A percentile compares a stretch with the other conserved stretches of the same genome.
Conservation (phyloP, 768 basidiomycete species). For the Boletus sp. region DNA sequence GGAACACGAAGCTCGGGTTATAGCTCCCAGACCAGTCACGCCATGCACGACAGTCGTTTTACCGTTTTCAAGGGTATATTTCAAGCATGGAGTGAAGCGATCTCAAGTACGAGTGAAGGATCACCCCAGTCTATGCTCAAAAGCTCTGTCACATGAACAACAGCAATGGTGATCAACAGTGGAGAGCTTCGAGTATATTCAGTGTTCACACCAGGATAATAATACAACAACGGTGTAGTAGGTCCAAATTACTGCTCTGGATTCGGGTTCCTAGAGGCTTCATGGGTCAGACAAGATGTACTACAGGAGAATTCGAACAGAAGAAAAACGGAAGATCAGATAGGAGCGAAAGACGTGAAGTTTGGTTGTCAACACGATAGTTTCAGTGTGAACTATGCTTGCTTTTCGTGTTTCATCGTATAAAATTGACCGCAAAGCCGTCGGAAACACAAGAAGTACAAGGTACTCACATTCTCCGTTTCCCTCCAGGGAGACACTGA, state of each 20-base stretch:
- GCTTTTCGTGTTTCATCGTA: slow-evolving; percentile 36
- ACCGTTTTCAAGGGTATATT: background rate
- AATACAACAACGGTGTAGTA: background rate
- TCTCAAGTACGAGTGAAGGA: background rate
- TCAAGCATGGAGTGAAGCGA: background rate
- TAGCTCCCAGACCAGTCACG: background rate
- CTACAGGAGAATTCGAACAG: background rate
- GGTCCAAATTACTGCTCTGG: background rate
- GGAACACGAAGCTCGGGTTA: background rate
- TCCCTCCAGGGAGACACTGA: slow-evolving; percentile 89
- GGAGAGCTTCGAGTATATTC: background rate
- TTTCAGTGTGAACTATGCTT: slow-evolving; percentile 99
- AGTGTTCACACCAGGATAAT: background rate
- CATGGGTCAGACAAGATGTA: slow-evolving; percentile 2
- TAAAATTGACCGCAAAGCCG: background rate
- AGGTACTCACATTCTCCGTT: slow-evolving; percentile 89
- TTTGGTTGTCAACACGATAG: slow-evolving; percentile 73
- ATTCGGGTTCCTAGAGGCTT: slow-evolving; percentile 17
- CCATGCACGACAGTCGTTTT: background rate
- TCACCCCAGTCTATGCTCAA: background rate
- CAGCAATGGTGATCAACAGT: too few species aligned
- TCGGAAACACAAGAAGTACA: slow-evolving; percentile 41
- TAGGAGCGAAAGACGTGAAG: slow-evolving; percentile 99
- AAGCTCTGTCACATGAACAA: background rate
- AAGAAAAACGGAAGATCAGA: slow-evolving; percentile 57